These are phyloP conservation scores for Colletotrichum sp. DNA, from an alignment of 2,329 filamentous ascomycete genomes.

Conservation along the genomic window DNA sequence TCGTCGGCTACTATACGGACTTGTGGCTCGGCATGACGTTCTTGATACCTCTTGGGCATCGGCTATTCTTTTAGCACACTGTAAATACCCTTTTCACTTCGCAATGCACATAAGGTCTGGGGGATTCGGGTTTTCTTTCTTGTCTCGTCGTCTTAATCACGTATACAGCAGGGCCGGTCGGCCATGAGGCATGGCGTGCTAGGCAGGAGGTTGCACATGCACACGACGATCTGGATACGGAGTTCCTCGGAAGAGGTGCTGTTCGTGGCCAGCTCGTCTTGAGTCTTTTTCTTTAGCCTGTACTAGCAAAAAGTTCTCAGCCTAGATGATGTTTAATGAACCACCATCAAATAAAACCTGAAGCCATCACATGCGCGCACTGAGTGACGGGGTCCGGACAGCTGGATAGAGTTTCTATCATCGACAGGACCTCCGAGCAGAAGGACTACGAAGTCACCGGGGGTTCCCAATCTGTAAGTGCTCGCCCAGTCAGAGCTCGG, in stretches of 20 bases:
- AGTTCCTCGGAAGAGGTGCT: neutral
- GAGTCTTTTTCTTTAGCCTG: neutral
- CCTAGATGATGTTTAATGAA: constrained; percentile 19
- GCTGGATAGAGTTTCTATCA: neutral
- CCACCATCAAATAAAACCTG: neutral
- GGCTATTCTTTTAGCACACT: constrained; percentile 8
- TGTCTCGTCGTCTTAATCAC: neutral
- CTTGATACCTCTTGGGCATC: constrained; percentile 19
- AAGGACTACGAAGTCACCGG: neutral
- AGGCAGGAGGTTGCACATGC: neutral
- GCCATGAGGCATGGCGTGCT: neutral
- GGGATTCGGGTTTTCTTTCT: neutral
- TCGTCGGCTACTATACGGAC: neutral
- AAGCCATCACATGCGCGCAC: neutral
- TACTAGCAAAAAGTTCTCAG: constrained; percentile 12
- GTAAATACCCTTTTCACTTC: constrained; percentile 19
- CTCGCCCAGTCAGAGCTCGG: neutral
- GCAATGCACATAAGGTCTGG: constrained; percentile 2
- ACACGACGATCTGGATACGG: neutral
- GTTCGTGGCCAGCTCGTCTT: neutral
- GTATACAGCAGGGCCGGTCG: neutral
- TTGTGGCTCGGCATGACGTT: constrained; percentile 4
- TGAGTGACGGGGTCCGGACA: neutral
- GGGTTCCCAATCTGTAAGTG: neutral
- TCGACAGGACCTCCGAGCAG: neutral